Percentiles rank a stretch among this genome's conserved stretches.
These are phyloP conservation scores for Cytidiella melzeri DNA, from an alignment of 768 basidiomycete genomes.

Conservation along the genomic window DNA sequence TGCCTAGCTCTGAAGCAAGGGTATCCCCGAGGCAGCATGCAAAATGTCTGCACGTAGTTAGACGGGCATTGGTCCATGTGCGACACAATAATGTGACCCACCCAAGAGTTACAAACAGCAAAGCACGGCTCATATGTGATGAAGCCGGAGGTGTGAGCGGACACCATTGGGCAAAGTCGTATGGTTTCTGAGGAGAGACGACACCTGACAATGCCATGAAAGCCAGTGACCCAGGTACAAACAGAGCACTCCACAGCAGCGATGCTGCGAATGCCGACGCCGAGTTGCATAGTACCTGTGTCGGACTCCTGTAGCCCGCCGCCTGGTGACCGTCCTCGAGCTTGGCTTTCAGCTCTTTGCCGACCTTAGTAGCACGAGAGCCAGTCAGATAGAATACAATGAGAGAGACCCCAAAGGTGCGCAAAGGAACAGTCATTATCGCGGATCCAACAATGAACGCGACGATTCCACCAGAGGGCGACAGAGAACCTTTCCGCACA, in stretches of 20 bases:
- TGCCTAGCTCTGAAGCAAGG: constrained; percentile 89
- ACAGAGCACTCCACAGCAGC: constrained; percentile 57
- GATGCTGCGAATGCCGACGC: constrained; percentile 54
- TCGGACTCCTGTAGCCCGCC: constrained; percentile 66
- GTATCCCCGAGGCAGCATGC: constrained; percentile 89
- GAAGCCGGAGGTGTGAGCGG: constrained; percentile 41
- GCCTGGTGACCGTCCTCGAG: constrained; percentile 77
- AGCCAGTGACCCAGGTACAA: constrained; percentile 36
- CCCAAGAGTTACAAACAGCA: constrained; percentile 66
- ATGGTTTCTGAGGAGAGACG: constrained; percentile 21
- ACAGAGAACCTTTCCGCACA: constrained; percentile 65
- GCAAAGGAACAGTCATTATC: constrained; percentile 62
- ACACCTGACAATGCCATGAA: constrained; percentile 12
- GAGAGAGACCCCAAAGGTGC: constrained; percentile 58
- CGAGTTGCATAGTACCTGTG: constrained; percentile 84
- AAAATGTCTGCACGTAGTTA: constrained; percentile 55
- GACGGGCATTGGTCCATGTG: not conserved
- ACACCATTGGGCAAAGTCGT: constrained; percentile 52
- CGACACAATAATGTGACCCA: constrained; percentile 26
- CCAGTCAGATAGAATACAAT: constrained; percentile 77
- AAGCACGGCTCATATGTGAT: constrained; percentile 48
- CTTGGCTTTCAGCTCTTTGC: constrained; percentile 65
- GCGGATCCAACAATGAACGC: constrained; percentile 74
- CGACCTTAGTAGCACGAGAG: constrained; percentile 82
- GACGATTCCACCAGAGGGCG: constrained; percentile 66